These are phyloP conservation scores for Hypsizygus marmoreus DNA, from an alignment of 768 basidiomycete genomes.

Conservation along the genomic window DNA sequence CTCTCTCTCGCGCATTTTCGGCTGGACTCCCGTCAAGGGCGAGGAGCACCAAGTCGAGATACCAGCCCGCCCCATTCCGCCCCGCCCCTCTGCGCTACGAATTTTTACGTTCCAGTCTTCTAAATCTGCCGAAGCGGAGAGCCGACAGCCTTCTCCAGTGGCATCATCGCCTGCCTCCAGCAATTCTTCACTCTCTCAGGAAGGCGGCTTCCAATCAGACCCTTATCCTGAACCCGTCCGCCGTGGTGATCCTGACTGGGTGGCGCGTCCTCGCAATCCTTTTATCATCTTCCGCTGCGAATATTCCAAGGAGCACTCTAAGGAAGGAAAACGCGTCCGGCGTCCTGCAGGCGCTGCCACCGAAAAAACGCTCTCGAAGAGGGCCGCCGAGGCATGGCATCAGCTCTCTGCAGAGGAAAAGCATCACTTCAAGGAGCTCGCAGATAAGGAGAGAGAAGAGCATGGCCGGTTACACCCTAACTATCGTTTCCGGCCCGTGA, in stretches of 20 bases:
- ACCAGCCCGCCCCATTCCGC: constrained; percentile 14
- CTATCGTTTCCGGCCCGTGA: constrained; percentile 65
- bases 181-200: constrained; percentile 24
- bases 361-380: constrained; percentile 69
- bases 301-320: constrained; percentile 50
- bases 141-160: constrained; percentile 4
- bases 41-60: constrained; percentile 29
- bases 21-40: constrained; percentile 33
- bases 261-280: constrained; percentile 68
- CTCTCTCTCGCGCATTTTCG: constrained; percentile 25
- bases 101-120: constrained; percentile 5
- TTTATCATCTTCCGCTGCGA: constrained; percentile 78
- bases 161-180: constrained; percentile 22
- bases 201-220: constrained; percentile 17
- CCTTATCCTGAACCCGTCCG: constrained; percentile 31
- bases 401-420: constrained; percentile 50
- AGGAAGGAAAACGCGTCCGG: constrained; percentile 36
- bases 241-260: constrained; percentile 53
- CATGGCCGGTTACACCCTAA: constrained; percentile 60
- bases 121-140: neutral
- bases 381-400: constrained; percentile 78
- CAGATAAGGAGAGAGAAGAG: constrained; percentile 55
- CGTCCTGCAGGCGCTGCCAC: constrained; percentile 33
- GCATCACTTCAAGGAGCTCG: constrained; percentile 51
- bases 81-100: constrained; percentile 9